Percentiles rank a stretch among this genome's conserved stretches.
Evolutionary conservation across 768 basidiomycete species (phyloP).

Genomic region (Leccinum subgranulosum): DNA sequence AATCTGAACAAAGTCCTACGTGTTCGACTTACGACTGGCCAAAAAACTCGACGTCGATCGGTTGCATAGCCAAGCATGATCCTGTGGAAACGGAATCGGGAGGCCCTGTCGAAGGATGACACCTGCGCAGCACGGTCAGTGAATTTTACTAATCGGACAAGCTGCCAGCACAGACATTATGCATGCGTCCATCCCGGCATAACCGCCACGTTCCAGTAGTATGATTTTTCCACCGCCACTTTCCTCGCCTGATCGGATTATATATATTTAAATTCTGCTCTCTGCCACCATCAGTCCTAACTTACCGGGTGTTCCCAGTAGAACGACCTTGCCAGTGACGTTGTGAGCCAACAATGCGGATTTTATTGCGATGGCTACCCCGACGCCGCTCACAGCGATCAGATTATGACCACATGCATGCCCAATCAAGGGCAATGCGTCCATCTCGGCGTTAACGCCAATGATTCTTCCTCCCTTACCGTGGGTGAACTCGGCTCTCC

Average conservation of each 20-base stretch:
- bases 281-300: not conserved
- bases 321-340: conserved; percentile 63
- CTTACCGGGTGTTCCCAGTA: conserved; percentile 75
- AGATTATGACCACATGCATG: conserved; percentile 82
- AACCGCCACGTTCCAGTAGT: conserved; percentile 72
- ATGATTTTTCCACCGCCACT: conserved; percentile 73
- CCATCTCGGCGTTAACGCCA: conserved; percentile 81
- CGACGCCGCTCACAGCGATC: conserved; percentile 76
- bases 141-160: conserved; percentile 5
- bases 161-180: conserved; percentile 50
- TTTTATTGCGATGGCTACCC: conserved; percentile 69
- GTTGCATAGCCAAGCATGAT: conserved; percentile 60
- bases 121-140: conserved; percentile 44
- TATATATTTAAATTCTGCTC: not conserved
- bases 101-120: conserved; percentile 64
- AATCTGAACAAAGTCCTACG: not conserved
- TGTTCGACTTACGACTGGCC: conserved; percentile 59
- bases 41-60: conserved; percentile 65
- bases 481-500: conserved; percentile 68
- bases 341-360: conserved; percentile 61
- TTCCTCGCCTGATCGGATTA: conserved; percentile 61
- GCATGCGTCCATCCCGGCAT: conserved; percentile 78
- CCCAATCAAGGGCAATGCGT: conserved; percentile 51
- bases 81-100: conserved; percentile 48
- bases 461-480: conserved; percentile 60